phyloP scores from a whole-genome alignment of 352 stramenopile genomes.

The Globisporangium megalacanthum region DNA sequence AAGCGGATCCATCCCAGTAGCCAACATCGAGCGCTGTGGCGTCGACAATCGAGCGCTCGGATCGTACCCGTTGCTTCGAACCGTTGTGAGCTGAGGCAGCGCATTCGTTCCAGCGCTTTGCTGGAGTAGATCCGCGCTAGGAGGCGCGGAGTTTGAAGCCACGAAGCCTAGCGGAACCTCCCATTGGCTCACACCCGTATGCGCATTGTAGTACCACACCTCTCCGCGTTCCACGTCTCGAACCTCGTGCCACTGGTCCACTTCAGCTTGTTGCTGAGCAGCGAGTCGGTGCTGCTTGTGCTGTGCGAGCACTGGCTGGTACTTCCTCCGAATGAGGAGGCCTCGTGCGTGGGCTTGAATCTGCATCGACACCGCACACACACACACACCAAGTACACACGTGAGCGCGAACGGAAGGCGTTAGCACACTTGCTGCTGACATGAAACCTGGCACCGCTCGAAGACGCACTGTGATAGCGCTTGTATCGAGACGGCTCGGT shows the following conservation, averaged over 20 bases:
- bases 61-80: not conserved
- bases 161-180: slow-evolving; percentile 33
- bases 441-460: not conserved
- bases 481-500: slow-evolving; percentile 41
- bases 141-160: not conserved
- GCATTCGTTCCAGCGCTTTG: slow-evolving; percentile 6
- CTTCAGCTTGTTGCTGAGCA: not conserved
- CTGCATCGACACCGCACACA: slow-evolving; percentile 12
- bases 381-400: not conserved
- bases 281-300: slow-evolving; percentile 10
- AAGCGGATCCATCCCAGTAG: slow-evolving; percentile 2
- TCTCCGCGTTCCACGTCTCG: slow-evolving; percentile 61
- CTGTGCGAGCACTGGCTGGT: not conserved
- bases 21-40: slow-evolving; percentile 7
- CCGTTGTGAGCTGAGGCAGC: slow-evolving; percentile 18
- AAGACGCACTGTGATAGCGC: slow-evolving; percentile 30
- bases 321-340: slow-evolving; percentile 35
- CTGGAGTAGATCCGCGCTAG: not conserved
- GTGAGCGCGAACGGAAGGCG: not conserved
- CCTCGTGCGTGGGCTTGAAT: slow-evolving; percentile 65
- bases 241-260: slow-evolving; percentile 61
- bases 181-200: slow-evolving; percentile 72
- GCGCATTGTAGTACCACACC: slow-evolving; percentile 79
- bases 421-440: not conserved
- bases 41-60: slow-evolving; percentile 9